A percentile compares a stretch with the other conserved stretches of the same genome.
Evolutionary conservation across 2,329 filamentous ascomycete species (phyloP).

Genomic region (Camillea tinctor): DNA sequence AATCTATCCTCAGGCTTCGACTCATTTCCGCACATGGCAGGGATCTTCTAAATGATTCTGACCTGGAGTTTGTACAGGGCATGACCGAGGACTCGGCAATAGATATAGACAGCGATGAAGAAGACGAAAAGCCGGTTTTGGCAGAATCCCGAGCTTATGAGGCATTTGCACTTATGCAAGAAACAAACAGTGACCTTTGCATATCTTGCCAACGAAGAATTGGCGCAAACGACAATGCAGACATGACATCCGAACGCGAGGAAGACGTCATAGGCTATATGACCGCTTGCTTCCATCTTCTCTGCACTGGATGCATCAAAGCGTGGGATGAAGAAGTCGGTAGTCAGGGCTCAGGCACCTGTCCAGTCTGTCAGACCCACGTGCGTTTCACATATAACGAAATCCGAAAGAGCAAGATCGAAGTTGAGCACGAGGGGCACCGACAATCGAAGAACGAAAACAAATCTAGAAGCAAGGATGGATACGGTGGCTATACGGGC

Average conservation of each 20-base stretch:
- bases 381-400: conserved; percentile 65
- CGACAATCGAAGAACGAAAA: conserved; percentile 36
- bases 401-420: conserved; percentile 63
- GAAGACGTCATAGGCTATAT: conserved; percentile 72
- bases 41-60: conserved; percentile 81
- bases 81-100: conserved; percentile 84
- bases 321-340: conserved; percentile 56
- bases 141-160: conserved; percentile 76
- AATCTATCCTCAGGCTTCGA: conserved; percentile 84
- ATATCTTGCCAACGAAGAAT: conserved; percentile 67
- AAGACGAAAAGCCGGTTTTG: conserved; percentile 56
- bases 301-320: conserved; percentile 73
- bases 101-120: conserved; percentile 78
- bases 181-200: conserved; percentile 76
- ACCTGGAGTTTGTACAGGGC: conserved; percentile 76
- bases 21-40: conserved; percentile 93
- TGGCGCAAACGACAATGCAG: conserved; percentile 49
- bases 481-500: conserved; percentile 71
- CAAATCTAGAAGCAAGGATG: conserved; percentile 43
- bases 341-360: conserved; percentile 50
- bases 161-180: conserved; percentile 79
- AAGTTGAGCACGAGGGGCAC: conserved; percentile 55
- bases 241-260: conserved; percentile 57
- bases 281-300: conserved; percentile 82
- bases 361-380: conserved; percentile 65